Percentiles rank a stretch among this genome's conserved stretches.
phyloP scores from a whole-genome alignment of 2,329 filamentous ascomycete genomes.

The Hymenoscyphus scutula region DNA sequence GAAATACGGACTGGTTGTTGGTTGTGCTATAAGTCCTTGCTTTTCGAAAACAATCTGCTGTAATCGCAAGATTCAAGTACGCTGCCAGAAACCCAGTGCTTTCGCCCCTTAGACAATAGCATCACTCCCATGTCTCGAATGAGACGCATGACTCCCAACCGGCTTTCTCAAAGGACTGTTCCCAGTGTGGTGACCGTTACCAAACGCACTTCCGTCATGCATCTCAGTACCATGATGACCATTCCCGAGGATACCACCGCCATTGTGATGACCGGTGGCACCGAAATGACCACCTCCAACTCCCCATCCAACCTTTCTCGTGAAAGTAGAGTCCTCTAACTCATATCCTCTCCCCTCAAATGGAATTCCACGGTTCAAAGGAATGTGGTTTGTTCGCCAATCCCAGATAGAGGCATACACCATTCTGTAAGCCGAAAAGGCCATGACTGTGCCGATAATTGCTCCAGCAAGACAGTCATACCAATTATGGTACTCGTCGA shows the following conservation, averaged over 20 bases:
- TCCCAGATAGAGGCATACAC: slow-evolving; percentile 67
- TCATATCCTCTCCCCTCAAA: slow-evolving; percentile 51
- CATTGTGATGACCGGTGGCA: neutral
- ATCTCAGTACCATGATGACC: slow-evolving; percentile 2
- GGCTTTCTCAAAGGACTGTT: slow-evolving; percentile 6
- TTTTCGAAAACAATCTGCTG: neutral
- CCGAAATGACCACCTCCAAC: slow-evolving; percentile 5
- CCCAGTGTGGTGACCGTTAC: slow-evolving; percentile 3
- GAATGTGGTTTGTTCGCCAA: slow-evolving; percentile 65
- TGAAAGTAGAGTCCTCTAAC: slow-evolving; percentile 55
- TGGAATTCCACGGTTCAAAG: slow-evolving; percentile 56
- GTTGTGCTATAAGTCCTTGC: no score
- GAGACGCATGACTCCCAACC: slow-evolving; percentile 6
- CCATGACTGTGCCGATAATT: slow-evolving; percentile 62
- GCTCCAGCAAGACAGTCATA: slow-evolving; percentile 69
- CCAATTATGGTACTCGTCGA: slow-evolving; percentile 74
- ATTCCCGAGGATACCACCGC: neutral
- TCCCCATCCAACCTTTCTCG: slow-evolving; percentile 62
- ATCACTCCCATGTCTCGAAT: neutral
- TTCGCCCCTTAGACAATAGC: neutral
- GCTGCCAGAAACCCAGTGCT: no score
- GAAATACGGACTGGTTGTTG: no score
- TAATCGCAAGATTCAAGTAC: no score
- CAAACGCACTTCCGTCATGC: slow-evolving; percentile 9
- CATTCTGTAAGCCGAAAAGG: slow-evolving; percentile 65